Evolutionary conservation across 805 yeast species (phyloP).

Genomic region (Kuraishia cidri): DNA sequence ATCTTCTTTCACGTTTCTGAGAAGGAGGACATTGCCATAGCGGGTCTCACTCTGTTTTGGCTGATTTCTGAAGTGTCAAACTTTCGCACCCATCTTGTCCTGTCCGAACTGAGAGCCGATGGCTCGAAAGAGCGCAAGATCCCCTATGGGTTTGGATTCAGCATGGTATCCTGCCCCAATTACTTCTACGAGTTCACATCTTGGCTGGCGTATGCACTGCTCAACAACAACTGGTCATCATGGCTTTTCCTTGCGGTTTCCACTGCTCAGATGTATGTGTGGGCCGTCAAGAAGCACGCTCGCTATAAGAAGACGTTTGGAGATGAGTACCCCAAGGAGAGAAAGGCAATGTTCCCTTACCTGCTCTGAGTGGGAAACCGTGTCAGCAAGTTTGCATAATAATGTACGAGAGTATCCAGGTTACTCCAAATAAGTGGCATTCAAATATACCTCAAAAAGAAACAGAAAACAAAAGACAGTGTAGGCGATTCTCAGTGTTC

Average conservation of each 20-base stretch:
- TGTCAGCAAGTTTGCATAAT: no score
- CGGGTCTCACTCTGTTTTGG: slow-evolving; percentile 34
- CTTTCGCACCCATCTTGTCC: slow-evolving; percentile 58
- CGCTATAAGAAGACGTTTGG: slow-evolving; percentile 63
- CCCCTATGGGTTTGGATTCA: slow-evolving; percentile 82
- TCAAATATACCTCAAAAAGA: no score
- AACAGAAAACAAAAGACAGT: no score
- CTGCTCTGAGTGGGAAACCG: slow-evolving; percentile 49
- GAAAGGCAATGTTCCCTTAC: slow-evolving; percentile 76
- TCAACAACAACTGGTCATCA: slow-evolving; percentile 73
- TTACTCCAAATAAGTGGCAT: no score
- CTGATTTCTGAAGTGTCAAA: slow-evolving; percentile 63
- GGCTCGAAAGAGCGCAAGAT: slow-evolving; percentile 54
- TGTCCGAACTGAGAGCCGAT: slow-evolving; percentile 47
- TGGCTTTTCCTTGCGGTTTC: slow-evolving; percentile 65
- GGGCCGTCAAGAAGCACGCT: slow-evolving; percentile 87
- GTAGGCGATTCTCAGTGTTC: no score
- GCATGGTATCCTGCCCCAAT: slow-evolving; percentile 82
- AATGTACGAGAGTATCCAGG: no score
- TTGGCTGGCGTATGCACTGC: slow-evolving; percentile 65
- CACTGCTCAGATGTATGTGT: slow-evolving; percentile 74
- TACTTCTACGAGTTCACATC: slow-evolving; percentile 79
- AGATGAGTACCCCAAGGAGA: slow-evolving; percentile 67
- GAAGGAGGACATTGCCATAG: slow-evolving; percentile 20
- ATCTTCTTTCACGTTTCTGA: slow-evolving; percentile 36